Base-by-base conservation (phyloP, 805 yeast genomes). In the Cyberlindnera amylophila region DNA sequence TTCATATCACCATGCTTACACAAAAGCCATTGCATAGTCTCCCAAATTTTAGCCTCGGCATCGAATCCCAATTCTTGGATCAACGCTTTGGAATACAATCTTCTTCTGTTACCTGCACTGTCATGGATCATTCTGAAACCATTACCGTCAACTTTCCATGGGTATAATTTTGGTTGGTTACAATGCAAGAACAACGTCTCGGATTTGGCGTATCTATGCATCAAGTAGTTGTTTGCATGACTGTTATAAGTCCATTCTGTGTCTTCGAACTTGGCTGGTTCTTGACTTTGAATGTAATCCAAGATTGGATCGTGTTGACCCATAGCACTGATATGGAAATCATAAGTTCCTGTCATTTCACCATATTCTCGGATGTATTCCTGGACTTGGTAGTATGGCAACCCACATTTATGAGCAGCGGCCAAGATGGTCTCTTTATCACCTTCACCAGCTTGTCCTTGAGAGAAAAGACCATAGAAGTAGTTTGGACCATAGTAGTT, bases 341-440 rank as follows among this genome's bases (percentile, higher is more conserved):
- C 49, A 13, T 50, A 56, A 18, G 59, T 52, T 8, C 66, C 67
- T 1, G 46, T 39, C 33, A 44, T 38, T 24, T 50, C 49, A 64
- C 39, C 85, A 81, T 44, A 79, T 52, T 82, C 82, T 33, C 69
- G 62, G 51, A 79, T 66, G 46, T 65, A 65, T 49, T 69, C 74
- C 36, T 72, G 66, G 8, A 79, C 79, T 57, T 78, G 83, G 55
- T 79, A 79, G 48, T 67, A 79, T 1, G 70, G 64, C 39, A 74
- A 61, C 2, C 63, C 61, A 24, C 73, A 63, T 10, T 72, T 74
- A 24, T 71, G 69, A 2, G 87, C 82, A 0, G 88, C 86, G 0
- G 88, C 86, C 41, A 81, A 67, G 46, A 82, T 81, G 0, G 91
- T 82, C 51, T 84, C 91, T 55, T 84, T 85, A 57, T 85, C 91